Percentiles rank a stretch among this genome's conserved stretches.
Evolutionary conservation across 208 protist species (phyloP).

Genomic region (Trichomonas gallinae): DNA sequence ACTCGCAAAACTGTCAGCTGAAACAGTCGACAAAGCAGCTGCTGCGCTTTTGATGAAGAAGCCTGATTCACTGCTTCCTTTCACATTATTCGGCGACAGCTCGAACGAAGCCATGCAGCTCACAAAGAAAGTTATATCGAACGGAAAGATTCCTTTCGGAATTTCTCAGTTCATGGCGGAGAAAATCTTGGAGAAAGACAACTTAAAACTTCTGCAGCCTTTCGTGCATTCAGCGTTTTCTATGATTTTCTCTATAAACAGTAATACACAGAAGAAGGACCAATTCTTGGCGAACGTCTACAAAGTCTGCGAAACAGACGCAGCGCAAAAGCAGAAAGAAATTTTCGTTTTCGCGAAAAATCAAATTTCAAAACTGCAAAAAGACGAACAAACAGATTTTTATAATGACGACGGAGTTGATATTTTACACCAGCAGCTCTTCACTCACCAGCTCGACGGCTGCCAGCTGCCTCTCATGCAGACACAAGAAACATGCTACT

Average conservation of each 20-base stretch:
- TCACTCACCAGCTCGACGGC: neutral
- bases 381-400: neutral
- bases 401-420: neutral
- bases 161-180: neutral
- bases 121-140: neutral
- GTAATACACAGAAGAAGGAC: neutral
- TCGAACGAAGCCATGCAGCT: neutral
- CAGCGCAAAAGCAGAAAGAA: neutral
- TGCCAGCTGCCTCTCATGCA: neutral
- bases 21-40: neutral
- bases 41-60: neutral
- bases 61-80: neutral
- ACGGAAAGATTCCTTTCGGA: neutral
- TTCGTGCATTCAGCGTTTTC: neutral
- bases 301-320: neutral
- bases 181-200: neutral
- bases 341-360: neutral
- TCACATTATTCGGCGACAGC: neutral
- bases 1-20: neutral
- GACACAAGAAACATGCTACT: neutral
- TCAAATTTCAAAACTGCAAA: neutral
- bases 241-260: neutral
- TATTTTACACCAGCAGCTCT: neutral
- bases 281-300: neutral
- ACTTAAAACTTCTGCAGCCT: neutral